Evolutionary conservation across 306 rosid species (phyloP), one percentile per base, ranked within the genome.

Genomic region (Crotalaria pallida): DNA sequence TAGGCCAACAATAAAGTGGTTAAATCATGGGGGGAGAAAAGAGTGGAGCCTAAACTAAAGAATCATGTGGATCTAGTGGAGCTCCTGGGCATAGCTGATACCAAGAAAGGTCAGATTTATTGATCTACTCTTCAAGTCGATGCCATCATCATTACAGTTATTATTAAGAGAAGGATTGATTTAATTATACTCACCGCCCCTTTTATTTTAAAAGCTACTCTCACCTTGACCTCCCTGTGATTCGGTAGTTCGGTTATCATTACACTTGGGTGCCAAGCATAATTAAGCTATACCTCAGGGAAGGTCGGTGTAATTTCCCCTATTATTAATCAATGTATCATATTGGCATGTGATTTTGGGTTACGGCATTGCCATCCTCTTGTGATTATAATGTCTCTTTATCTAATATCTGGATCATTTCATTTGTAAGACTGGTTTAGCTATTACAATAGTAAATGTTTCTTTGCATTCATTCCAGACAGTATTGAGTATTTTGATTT

Each of bases 1-100:
- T 0, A 94, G 98, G 91, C 93, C 31, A 84, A 88, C 56, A 94
- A 94, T 80, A 85, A 73, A 11, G 91, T 94, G 50, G 67, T 94
- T 70, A 79, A 91, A 75, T 61, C 92, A 4, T 94, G 95, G 92
- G 98, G 98, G 16, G 98, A 88, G 83, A 87, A 83, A 78, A 80
- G 90, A 45, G 45, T 67, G 43, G 96, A 94, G 74, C 88, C 96
- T 38, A 94, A 90, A 26, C 29, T 26, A 26, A 26, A 26, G 29
- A 26, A 26, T 26, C 96, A 89, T 19, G 96, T 89, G 21, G 96
- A 92, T 43, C 87, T 92, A 11, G 96, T 88, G 78, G 98, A 89
- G 71, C 89, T 88, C 36, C 92, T 89, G 21, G 92, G 80, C 43
- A 84, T 92, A 38, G 96, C 92, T 1, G 94, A 92, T 82, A 36